A percentile compares a stretch with the other conserved stretches of the same genome.
phyloP scores from a whole-genome alignment of 2,329 filamentous ascomycete genomes.

The Metarhizium brunneum region DNA sequence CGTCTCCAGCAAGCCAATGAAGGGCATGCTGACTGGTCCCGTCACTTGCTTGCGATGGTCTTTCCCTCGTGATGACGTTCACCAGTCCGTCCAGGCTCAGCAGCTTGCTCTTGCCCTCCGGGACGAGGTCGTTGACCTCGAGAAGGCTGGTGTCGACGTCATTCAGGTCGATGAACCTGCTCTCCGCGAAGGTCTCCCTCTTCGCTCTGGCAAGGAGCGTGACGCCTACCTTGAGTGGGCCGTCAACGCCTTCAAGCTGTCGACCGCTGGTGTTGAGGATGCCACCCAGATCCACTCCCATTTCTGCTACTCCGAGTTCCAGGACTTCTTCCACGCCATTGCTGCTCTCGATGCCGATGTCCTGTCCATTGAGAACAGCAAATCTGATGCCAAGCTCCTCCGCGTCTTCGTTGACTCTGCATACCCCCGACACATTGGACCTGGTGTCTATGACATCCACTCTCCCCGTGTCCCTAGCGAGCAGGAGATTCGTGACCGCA shows the following conservation, averaged over 20 bases:
- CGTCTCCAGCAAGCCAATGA: conserved; percentile 98
- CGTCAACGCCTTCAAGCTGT: conserved; percentile 94
- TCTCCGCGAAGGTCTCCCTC: conserved; percentile 97
- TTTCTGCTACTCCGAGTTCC: conserved; percentile 99
- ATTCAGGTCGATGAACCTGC: conserved; percentile 99
- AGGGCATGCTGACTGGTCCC: conserved; percentile 99
- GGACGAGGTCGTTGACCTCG: conserved; percentile 96
- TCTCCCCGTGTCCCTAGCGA: conserved; percentile 93
- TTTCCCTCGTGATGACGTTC: conserved; percentile 98
- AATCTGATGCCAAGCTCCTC: conserved; percentile 98
- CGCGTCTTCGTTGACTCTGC: conserved; percentile 96
- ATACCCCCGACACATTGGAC: conserved; percentile 96
- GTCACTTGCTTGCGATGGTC: conserved; percentile 99
- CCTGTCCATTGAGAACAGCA: conserved; percentile 99
- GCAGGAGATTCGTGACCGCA: conserved; percentile 96
- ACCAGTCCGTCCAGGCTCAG: conserved; percentile 98
- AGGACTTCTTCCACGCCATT: conserved; percentile 99
- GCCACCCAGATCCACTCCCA: conserved; percentile 99
- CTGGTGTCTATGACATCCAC: conserved; percentile 99
- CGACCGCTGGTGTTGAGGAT: conserved; percentile 86
- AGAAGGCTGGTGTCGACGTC: conserved; percentile 91
- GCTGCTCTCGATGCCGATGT: conserved; percentile 96
- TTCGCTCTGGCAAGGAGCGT: conserved; percentile 87
- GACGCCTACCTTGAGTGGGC: conserved; percentile 97
- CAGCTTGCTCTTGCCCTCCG: conserved; percentile 97